Base-by-base conservation (phyloP, 768 basidiomycete genomes). In the Russula sp. region DNA sequence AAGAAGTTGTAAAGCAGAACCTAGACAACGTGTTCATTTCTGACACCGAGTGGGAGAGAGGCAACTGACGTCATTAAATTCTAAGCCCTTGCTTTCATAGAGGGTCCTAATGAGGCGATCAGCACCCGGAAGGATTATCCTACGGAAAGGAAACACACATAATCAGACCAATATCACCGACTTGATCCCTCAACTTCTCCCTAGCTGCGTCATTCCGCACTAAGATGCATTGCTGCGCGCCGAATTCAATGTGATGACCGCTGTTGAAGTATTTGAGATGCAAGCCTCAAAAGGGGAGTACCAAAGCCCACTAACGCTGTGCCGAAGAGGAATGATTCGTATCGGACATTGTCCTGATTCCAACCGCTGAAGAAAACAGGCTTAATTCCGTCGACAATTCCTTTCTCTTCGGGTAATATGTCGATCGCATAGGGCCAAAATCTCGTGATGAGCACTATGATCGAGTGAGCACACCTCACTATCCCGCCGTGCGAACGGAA, bases 1-100 rank as follows among this genome's bases (percentile, higher is more conserved):
- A 88, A 87, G 70, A 88, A 88, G 65, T 88, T 81, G 61, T 82
- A 87, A 8, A 88, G 68, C 14, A 88, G 73, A 11, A 88, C 86
- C 84, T 86, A 59, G 2, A 14, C 41, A 32, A 36, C 32, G 22
- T n/a, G n/a, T 34, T 54, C n/a, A 48, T n/a, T n/a, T 29, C 14
- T 9, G 13, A 36, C 20, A 29, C 2, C 29, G 20, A 20, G 16
- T 35, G 35, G 5, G 18, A 34, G 11, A 14, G 49, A 57, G 38
- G 13, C 16, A 49, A 22, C 66, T 18, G 57, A 83, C 84, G 64
- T 85, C 83, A 65, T 83, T 78, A 67, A 84, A 85, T 66, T 85
- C 84, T n/a, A 83, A 70, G 0, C 84, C 84, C 70, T 85, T 85
- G 75, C 79, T 82, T 56, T 85, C 83, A 65, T 82, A 81, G 6